phyloP scores from a whole-genome alignment of 257 asterid genomes.

The Scutellaria baicalensis region DNA sequence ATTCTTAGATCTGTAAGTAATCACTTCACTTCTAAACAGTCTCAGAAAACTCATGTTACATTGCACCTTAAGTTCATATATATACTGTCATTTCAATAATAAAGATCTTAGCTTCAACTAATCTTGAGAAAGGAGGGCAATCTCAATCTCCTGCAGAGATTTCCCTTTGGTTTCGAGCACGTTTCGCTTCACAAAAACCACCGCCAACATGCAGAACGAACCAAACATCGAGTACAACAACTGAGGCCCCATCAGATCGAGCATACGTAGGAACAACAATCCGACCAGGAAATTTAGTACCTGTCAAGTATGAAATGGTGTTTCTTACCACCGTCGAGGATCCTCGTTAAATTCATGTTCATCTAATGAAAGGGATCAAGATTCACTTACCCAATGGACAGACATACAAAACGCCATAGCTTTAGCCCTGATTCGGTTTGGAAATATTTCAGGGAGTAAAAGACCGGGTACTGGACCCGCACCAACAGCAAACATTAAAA shows the following conservation, averaged over 20 bases:
- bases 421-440: constrained; percentile 77
- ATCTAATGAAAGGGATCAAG: neutral
- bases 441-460: constrained; percentile 73
- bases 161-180: constrained; percentile 92
- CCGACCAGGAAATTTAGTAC: constrained; percentile 80
- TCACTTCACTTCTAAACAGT: no score
- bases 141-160: constrained; percentile 91
- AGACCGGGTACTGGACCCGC: constrained; percentile 97
- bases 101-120: neutral
- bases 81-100: no score
- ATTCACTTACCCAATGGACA: constrained; percentile 92
- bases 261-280: constrained; percentile 72
- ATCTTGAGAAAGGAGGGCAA: constrained; percentile 68
- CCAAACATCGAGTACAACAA: constrained; percentile 65
- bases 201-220: constrained; percentile 62
- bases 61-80: no score
- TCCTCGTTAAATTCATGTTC: neutral
- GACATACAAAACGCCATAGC: constrained; percentile 94
- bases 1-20: no score
- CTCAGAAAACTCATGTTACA: no score
- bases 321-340: no score
- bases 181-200: constrained; percentile 60
- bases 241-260: constrained; percentile 73
- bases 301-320: constrained; percentile 23
- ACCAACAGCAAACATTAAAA: constrained; percentile 74